Evolutionary conservation across 768 basidiomycete species (phyloP).

Genomic region (Pleurotus djamor): DNA sequence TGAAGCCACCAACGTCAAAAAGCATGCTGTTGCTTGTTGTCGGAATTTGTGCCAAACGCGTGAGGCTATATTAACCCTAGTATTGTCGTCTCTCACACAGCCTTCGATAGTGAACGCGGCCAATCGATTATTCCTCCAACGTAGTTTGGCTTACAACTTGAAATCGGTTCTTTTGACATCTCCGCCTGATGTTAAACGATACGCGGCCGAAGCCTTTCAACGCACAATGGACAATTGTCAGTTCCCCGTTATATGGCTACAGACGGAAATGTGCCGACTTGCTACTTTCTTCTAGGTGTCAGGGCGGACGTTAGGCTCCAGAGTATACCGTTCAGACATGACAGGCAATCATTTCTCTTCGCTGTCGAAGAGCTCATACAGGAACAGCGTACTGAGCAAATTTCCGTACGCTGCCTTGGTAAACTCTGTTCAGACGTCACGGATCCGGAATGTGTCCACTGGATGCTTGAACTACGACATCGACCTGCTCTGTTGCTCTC

Average conservation of each 20-base stretch:
- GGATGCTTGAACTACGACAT: background rate
- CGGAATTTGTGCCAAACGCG: slow-evolving; percentile 6
- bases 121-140: background rate
- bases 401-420: background rate
- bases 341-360: slow-evolving; percentile 2
- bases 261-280: too few species aligned
- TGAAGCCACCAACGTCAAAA: background rate
- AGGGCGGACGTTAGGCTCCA: background rate
- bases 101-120: background rate
- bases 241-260: background rate
- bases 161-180: background rate
- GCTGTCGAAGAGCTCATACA: background rate
- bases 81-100: background rate
- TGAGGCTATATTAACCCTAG: background rate
- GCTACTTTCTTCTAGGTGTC: too few species aligned
- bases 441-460: background rate
- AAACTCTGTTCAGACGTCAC: background rate
- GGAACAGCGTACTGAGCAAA: background rate
- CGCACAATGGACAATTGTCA: background rate
- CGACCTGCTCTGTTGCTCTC: background rate
- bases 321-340: background rate
- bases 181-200: background rate
- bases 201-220: background rate
- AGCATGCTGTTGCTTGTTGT: slow-evolving; percentile 3
- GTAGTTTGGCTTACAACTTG: background rate